Base-by-base conservation (phyloP, 768 basidiomycete genomes). In the Chalciporus piperatus region DNA sequence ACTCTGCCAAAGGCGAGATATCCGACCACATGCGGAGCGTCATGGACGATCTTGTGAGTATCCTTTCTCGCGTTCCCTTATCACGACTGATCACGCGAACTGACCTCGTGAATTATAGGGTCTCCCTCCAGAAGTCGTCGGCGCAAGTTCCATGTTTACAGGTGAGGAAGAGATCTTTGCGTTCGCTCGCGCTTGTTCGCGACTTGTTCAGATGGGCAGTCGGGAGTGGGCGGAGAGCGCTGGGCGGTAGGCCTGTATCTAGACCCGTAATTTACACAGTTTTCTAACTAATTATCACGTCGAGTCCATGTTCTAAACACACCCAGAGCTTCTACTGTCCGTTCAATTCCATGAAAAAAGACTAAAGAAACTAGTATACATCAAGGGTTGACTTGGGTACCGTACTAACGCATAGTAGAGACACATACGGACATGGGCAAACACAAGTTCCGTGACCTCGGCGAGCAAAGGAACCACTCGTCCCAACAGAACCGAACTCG, bases 141-240 rank as follows among this genome's bases (percentile, higher is more conserved):
- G 92, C 30, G 75, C 77, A 2, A 92, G 88, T 55, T 87, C 92
- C 39, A 89, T 99, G 74, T 98, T 98, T 65, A 87, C 87, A 0
- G 95, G 96, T 4, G 95, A 98, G 62, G 97, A 98, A 68, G 97
- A 98, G 70, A 67, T 98, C 0, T 99, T 99, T 65, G 97, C 97
- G 0, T 99, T 98, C 68, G 94, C 93, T 11, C 81, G 97, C 32
- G 95, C 95, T 17, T 92, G 90, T 63, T 92, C 89, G 20, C 78
- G 92, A 40, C 73, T 92, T 16, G 87, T 91, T 41, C 82, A 92
- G 67, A 92, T 92, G 91, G 92, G 93, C 14, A 93, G 90, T 64
- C 86, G 78, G 59, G 89, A 94, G 59, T 96, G 92, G 92, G 79
- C 79, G 3, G 79, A 81, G 64, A 72, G 67, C 33, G 65, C 75